Evolutionary conservation across 495 filamentous ascomycete genomes (phyloP).

Genomic region (Hypoxylon rickii): DNA sequence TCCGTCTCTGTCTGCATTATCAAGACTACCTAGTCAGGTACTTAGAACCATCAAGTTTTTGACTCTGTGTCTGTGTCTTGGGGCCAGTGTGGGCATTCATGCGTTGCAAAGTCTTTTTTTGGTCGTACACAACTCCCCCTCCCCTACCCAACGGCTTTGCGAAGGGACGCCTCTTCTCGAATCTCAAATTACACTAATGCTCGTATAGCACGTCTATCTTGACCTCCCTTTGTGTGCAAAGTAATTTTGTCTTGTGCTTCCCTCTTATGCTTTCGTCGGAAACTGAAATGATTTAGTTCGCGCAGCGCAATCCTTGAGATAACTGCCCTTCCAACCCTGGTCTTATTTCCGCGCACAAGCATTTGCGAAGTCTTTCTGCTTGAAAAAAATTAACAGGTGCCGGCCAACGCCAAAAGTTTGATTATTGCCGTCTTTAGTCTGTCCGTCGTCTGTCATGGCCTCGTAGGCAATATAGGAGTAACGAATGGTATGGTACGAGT

Average conservation of each 20-base stretch:
- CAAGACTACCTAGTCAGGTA: too few species aligned
- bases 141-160: constrained; percentile 27
- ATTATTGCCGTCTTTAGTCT: constrained; percentile 31
- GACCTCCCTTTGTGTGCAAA: constrained; percentile 38
- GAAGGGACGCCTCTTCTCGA: constrained; percentile 37
- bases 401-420: constrained; percentile 40
- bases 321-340: constrained; percentile 12
- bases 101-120: constrained; percentile 35
- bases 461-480: constrained; percentile 15
- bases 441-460: constrained; percentile 19
- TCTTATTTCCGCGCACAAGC: constrained; percentile 26
- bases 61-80: constrained; percentile 13
- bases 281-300: constrained; percentile 35
- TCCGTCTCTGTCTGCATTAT: constrained; percentile 15
- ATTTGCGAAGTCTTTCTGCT: constrained; percentile 27
- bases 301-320: constrained; percentile 1
- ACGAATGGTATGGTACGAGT: constrained; percentile 30
- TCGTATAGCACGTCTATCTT: constrained; percentile 47
- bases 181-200: constrained; percentile 49
- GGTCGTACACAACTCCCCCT: constrained; percentile 35
- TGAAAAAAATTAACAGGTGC: constrained; percentile 29
- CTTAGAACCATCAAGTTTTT: constrained; percentile 5
- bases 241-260: constrained; percentile 43
- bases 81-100: constrained; percentile 32
- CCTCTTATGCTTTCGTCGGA: constrained; percentile 42